Evolutionary conservation across 208 protist genomes (phyloP), one percentile per base, ranked within the genome.

Genomic region (Acanthamoeba triangularis): DNA sequence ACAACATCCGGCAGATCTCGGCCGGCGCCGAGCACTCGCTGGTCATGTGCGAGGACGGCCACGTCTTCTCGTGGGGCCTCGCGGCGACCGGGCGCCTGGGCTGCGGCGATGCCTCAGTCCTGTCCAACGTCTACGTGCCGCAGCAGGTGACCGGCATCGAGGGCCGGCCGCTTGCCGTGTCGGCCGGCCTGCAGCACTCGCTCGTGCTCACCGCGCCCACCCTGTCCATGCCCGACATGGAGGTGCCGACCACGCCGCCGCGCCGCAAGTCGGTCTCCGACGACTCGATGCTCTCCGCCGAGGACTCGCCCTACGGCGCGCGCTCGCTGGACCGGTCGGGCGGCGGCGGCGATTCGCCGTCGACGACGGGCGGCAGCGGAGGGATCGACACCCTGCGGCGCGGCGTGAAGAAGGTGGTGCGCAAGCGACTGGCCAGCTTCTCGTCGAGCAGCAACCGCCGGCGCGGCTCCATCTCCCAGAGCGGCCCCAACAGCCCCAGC

Each of bases 121-220:
- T 85, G 44, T 85, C 76, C 18, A 49, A 49, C n/a, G 76, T 85
- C 23, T 85, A 85, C 44, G 14, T 33, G 37, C 76, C 76, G 76
- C 35, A 56, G 76, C 44, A n/a, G 44, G 76, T 85, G 47, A 30
- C 76, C 35, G 76, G 76, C 76, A 35, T 85, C 47, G 76, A 85
- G 47, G 76, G 76, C 28, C 76, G 76, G 23, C 76, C 76, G 44
- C 47, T 85, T 1, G 76, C 76, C 28, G 76, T 85, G 14, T 82
- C 74, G 33, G 74, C 74, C n/a, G 74, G 74, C 74, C 74, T 82
- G 30, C 74, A 82, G 74, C 74, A 82, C 74, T 82, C 74, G 74
- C 37, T 82, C 33, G 74, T 82, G 33, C 76, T 85, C 44, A 85
- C 76, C 76, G 76, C 76, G 25, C 76, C 76, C 18, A 85, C 76